Conservation (phyloP, 768 basidiomycete species). For the Phanerodontia chrysosporium region DNA sequence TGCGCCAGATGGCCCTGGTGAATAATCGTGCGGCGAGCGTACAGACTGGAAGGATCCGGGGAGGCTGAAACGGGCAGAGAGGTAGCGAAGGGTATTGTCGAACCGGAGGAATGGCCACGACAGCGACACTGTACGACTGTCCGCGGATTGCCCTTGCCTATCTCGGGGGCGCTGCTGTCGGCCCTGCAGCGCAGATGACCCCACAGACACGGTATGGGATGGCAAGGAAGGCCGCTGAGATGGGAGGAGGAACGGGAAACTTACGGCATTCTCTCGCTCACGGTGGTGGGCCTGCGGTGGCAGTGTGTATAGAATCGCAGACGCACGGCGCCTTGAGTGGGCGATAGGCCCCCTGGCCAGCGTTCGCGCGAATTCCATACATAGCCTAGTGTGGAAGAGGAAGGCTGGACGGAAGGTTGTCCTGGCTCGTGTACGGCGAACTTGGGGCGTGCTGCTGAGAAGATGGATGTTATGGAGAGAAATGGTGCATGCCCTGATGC, state of each 20-base stretch:
- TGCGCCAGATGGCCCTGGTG: not conserved
- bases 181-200: conserved; percentile 4
- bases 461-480: not conserved
- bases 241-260: not conserved
- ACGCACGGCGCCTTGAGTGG: not conserved
- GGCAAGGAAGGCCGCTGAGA: not conserved
- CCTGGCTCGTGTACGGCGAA: not conserved
- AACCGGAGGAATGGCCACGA: not conserved
- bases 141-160: not conserved
- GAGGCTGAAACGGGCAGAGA: not conserved
- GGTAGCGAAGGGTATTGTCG: not conserved
- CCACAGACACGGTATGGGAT: not conserved
- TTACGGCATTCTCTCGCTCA: conserved; percentile 1
- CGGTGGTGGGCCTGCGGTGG: not conserved
- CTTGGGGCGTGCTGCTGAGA: not conserved
- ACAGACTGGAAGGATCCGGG: not conserved
- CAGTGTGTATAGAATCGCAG: not conserved
- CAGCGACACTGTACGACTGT: not conserved
- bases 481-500: not conserved
- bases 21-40: not conserved
- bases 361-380: not conserved
- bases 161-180: not conserved
- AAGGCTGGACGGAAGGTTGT: not conserved
- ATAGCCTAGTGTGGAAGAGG: not conserved
- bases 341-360: not conserved